A percentile compares a stretch with the other conserved stretches of the same genome.
Evolutionary conservation across 2,329 filamentous ascomycete genomes (phyloP).

Genomic region (Ophiocordyceps polyrhachis-furcata): DNA sequence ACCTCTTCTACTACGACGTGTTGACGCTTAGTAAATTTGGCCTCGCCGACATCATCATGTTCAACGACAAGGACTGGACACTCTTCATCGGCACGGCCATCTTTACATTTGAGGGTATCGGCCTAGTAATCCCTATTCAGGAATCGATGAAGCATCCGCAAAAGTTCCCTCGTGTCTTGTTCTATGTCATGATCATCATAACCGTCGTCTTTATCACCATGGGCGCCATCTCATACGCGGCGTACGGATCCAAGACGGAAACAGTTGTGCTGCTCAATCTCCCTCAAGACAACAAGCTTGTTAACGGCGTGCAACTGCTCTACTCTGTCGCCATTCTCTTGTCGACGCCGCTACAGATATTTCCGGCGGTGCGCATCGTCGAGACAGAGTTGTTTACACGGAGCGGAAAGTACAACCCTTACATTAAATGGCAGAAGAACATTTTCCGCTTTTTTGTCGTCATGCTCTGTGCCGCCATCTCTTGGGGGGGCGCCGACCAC

Average conservation of each 20-base stretch:
- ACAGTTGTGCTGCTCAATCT: constrained; percentile 93
- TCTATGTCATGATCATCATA: constrained; percentile 86
- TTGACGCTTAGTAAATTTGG: constrained; percentile 61
- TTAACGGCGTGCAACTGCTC: constrained; percentile 89
- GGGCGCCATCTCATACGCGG: constrained; percentile 86
- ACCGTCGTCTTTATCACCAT: constrained; percentile 79
- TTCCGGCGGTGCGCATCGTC: constrained; percentile 91
- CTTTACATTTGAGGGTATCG: constrained; percentile 96
- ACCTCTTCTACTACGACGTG: constrained; percentile 91
- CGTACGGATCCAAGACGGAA: constrained; percentile 86
- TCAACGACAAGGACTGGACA: constrained; percentile 87
- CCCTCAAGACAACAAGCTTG: constrained; percentile 84
- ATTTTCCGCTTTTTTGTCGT: constrained; percentile 88
- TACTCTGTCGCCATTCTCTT: constrained; percentile 97
- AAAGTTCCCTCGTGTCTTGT: constrained; percentile 80
- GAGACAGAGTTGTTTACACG: constrained; percentile 86
- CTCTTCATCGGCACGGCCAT: constrained; percentile 97
- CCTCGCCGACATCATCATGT: constrained; percentile 69
- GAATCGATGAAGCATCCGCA: constrained; percentile 85
- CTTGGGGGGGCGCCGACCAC: constrained; percentile 82
- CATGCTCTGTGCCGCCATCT: constrained; percentile 65
- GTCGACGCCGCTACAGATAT: constrained; percentile 89
- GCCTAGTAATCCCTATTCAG: constrained; percentile 94
- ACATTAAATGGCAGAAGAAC: constrained; percentile 99
- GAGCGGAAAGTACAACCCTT: constrained; percentile 93